Percentiles rank a stretch among this genome's conserved stretches.
phyloP scores from a whole-genome alignment of 345 rosid species.

The Salix caprea region DNA sequence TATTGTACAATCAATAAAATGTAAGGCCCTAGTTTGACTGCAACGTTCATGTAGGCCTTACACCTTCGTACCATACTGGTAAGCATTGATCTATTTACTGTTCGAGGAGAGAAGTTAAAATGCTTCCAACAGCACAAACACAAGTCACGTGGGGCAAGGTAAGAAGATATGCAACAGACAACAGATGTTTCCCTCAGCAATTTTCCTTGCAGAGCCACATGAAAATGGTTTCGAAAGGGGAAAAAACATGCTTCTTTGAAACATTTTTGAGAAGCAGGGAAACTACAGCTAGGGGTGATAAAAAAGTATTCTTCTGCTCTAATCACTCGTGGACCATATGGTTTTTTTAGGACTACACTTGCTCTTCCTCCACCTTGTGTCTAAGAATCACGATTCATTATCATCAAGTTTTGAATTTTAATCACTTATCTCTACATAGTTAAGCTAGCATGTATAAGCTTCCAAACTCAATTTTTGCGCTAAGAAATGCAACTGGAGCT shows the following conservation, averaged over 20 bases:
- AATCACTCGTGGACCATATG: too few species aligned
- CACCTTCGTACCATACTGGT: neutral
- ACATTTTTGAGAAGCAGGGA: too few species aligned
- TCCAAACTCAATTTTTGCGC: too few species aligned
- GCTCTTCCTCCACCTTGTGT: too few species aligned
- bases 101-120: neutral
- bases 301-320: too few species aligned
- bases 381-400: neutral
- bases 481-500: too few species aligned
- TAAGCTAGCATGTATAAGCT: too few species aligned
- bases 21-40: neutral
- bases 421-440: too few species aligned
- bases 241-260: neutral
- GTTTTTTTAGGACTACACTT: too few species aligned
- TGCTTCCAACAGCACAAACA: neutral
- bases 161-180: neutral
- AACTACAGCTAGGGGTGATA: too few species aligned
- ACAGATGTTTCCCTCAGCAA: neutral
- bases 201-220: neutral
- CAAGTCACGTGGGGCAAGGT: neutral
- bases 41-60: neutral
- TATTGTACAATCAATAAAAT: neutral
- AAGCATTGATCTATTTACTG: neutral
- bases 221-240: neutral
- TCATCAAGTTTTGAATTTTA: neutral